Conservation (phyloP, 306 rosid genomes). For the Arachis stenosperma region DNA sequence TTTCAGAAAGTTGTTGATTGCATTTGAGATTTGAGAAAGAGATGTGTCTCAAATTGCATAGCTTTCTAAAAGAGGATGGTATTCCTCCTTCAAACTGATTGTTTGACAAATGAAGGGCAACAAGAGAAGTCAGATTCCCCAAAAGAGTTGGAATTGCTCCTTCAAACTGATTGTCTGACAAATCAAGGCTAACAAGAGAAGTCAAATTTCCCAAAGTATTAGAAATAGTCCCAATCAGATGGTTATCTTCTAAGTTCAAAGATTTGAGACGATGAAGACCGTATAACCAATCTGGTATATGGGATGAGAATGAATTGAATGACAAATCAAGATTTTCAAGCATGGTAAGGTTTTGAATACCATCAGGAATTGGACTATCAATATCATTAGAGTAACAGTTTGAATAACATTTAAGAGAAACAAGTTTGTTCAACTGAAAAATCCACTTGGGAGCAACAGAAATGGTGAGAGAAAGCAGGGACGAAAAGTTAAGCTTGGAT, state of each 20-base stretch:
- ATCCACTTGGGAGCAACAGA: conserved; percentile 1
- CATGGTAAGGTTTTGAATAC: conserved; percentile 24
- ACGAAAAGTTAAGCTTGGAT: background rate
- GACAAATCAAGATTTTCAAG: conserved; percentile 18
- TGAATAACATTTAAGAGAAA: too few relatives aligned
- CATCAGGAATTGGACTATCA: conserved; percentile 6
- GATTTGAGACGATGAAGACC: conserved; percentile 13
- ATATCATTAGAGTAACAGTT: too few relatives aligned
- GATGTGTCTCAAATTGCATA: conserved; percentile 23
- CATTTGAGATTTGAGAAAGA: conserved; percentile 11
- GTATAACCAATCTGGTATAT: background rate
- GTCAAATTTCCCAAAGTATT: background rate
- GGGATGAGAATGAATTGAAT: background rate
- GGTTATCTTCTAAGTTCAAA: background rate
- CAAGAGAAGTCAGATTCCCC: too few relatives aligned
- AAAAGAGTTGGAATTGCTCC: background rate
- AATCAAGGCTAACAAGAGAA: background rate
- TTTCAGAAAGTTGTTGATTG: background rate
- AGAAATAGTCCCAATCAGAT: background rate
- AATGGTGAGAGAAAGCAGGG: conserved; percentile 12
- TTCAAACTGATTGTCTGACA: background rate
- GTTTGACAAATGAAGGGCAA: too few relatives aligned
- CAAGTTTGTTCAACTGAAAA: too few relatives aligned
- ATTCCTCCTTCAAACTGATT: background rate
- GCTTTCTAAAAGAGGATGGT: conserved; percentile 13